These are phyloP conservation scores for Geotrichum fermentans DNA, from an alignment of 1,139 yeast species.

Conservation along the genomic window DNA sequence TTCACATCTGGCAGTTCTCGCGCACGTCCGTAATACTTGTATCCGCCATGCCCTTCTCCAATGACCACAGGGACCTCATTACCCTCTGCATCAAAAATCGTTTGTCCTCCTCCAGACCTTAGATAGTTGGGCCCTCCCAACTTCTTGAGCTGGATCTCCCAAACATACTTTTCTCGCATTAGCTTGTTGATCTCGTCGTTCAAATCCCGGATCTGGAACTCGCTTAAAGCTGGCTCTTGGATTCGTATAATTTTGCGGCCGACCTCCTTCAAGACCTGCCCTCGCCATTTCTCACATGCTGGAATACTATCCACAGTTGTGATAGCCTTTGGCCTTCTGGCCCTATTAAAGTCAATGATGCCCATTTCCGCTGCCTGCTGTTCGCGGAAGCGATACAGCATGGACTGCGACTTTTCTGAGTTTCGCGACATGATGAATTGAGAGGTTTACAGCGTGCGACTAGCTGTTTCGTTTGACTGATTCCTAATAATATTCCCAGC, in stretches of 20 bases:
- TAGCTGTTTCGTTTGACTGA: no score
- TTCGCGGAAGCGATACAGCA: conserved; percentile 60
- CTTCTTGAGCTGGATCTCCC: conserved; percentile 70
- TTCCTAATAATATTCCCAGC: no score
- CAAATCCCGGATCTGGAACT: conserved; percentile 60
- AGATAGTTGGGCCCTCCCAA: conserved; percentile 69
- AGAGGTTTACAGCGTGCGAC: no score
- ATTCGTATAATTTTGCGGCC: conserved; percentile 57
- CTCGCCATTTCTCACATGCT: conserved; percentile 75
- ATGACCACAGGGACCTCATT: conserved; percentile 28
- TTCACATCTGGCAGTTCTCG: conserved; percentile 73
- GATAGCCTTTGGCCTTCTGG: conserved; percentile 55
- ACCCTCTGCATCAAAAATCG: conserved; percentile 31
- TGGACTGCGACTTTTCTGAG: conserved; percentile 68
- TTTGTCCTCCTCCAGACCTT: conserved; percentile 23
- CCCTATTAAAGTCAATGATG: conserved; percentile 47
- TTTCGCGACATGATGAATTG: conserved; percentile 58
- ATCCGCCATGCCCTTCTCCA: conserved; percentile 41
- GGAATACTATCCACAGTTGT: conserved; percentile 51
- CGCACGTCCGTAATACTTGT: conserved; percentile 79
- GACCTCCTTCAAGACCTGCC: conserved; percentile 61
- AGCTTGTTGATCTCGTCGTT: conserved; percentile 72
- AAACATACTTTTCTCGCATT: conserved; percentile 60
- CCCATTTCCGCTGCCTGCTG: conserved; percentile 58
- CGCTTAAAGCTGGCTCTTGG: conserved; percentile 58